These are phyloP conservation scores for Colletotrichum sp. DNA, from an alignment of 2,329 filamentous ascomycete genomes.

Conservation along the genomic window DNA sequence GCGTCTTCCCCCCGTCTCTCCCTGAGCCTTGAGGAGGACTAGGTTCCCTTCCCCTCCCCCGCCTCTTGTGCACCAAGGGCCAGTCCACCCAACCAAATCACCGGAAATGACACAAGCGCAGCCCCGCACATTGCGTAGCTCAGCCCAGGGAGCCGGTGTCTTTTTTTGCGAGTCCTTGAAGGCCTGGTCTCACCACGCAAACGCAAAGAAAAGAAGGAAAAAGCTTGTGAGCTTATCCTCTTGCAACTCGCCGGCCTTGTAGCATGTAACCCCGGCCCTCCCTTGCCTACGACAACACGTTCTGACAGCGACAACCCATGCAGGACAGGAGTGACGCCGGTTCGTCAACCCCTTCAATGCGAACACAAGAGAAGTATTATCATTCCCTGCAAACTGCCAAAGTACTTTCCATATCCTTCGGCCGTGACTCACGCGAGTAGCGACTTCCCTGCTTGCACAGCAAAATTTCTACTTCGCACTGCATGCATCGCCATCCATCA, in stretches of 20 bases:
- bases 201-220: background rate
- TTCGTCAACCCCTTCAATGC: background rate
- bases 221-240: conserved; percentile 3
- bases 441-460: background rate
- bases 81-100: background rate
- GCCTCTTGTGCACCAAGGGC: background rate
- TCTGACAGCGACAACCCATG: background rate
- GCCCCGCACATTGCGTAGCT: conserved; percentile 2
- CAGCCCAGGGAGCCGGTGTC: background rate
- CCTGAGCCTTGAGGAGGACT: too few species aligned
- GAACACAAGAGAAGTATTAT: background rate
- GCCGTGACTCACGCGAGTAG: background rate
- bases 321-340: background rate
- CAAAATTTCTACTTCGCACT: background rate
- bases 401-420: background rate
- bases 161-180: background rate
- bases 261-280: background rate
- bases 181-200: background rate
- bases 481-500: background rate
- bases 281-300: background rate
- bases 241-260: background rate
- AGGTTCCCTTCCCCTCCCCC: background rate
- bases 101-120: background rate
- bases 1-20: background rate
- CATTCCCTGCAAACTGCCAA: background rate